Conservation (phyloP, 805 yeast species). For the Candida xyloterini region DNA sequence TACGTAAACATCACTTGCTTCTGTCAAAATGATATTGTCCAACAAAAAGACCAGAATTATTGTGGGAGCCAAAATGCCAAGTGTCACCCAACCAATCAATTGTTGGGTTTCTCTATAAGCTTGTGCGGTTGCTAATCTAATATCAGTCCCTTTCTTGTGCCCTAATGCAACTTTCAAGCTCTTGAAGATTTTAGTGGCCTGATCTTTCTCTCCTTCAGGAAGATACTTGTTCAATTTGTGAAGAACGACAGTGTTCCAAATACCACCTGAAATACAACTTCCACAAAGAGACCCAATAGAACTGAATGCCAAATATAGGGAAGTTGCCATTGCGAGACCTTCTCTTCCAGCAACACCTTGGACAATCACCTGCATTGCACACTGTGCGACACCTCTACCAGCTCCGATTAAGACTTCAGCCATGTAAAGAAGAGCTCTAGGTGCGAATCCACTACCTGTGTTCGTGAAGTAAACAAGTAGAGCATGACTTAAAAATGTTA, state of each 20-base stretch:
- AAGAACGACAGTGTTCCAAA: slow-evolving; percentile 4
- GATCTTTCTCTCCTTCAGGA: slow-evolving; percentile 1
- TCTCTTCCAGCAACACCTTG: slow-evolving; percentile 5
- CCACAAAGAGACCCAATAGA: slow-evolving; percentile 5
- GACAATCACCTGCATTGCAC: slow-evolving; percentile 6
- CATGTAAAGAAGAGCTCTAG: slow-evolving; percentile 1
- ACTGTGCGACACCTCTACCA: slow-evolving; percentile 2
- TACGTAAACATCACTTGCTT: not conserved
- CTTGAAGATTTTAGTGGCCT: slow-evolving; percentile 1
- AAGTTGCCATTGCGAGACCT: slow-evolving; percentile 3
- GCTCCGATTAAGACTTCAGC: slow-evolving; percentile 4
- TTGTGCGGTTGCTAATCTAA: slow-evolving; percentile 1
- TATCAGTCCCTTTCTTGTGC: slow-evolving; percentile 2
- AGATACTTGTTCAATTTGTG: slow-evolving; percentile 1
- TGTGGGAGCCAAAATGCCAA: slow-evolving; percentile 3
- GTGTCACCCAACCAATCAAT: slow-evolving; percentile 5
- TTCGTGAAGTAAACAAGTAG: slow-evolving; percentile 2
- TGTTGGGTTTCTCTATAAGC: slow-evolving; percentile 6
- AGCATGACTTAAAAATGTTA: slow-evolving; percentile 1
- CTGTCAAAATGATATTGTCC: not conserved
- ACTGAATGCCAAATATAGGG: slow-evolving; percentile 3
- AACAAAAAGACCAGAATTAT: slow-evolving; percentile 1
- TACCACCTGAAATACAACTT: slow-evolving; percentile 2
- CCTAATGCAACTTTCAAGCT: slow-evolving; percentile 3
- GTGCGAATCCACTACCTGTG: not conserved